Conservation (phyloP, 2,329 filamentous ascomycete genomes). For the Calycina herbarum region DNA sequence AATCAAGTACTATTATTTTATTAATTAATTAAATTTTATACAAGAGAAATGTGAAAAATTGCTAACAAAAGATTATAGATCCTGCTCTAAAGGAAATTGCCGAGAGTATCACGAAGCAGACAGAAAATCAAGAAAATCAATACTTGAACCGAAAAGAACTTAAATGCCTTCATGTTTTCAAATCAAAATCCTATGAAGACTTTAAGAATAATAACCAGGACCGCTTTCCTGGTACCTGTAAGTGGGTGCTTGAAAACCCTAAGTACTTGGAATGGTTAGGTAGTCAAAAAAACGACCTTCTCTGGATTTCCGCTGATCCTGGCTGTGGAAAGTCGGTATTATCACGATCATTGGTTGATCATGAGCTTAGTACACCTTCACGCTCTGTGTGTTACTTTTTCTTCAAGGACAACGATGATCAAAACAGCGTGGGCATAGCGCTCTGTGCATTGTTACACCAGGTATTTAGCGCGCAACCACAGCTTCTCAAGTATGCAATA, state of each 20-base stretch:
- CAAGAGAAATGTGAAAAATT: no score
- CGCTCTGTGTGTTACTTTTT: slow-evolving; percentile 40
- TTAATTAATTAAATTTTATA: no score
- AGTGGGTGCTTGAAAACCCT: slow-evolving; percentile 38
- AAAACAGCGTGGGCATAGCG: slow-evolving; percentile 39
- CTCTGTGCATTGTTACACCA: slow-evolving; percentile 46
- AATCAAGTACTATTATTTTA: no score
- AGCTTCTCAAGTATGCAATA: slow-evolving; percentile 40
- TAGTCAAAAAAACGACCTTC: slow-evolving; percentile 28
- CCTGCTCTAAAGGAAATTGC: no score
- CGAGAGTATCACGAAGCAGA: no score
- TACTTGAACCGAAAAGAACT: no score
- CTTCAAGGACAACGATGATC: slow-evolving; percentile 42
- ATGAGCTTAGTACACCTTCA: slow-evolving; percentile 28
- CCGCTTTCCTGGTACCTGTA: slow-evolving; percentile 35
- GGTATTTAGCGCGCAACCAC: slow-evolving; percentile 38
- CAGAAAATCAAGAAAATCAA: no score
- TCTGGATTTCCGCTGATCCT: slow-evolving; percentile 43
- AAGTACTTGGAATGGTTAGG: slow-evolving; percentile 37
- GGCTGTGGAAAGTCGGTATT: slow-evolving; percentile 44
- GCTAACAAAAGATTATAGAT: no score
- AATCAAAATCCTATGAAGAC: slow-evolving; percentile 32
- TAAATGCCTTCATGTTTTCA: no score
- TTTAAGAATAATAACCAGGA: slow-evolving; percentile 36
- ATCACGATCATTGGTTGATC: slow-evolving; percentile 39